Conservation (phyloP, 768 basidiomycete genomes). For the Galerina sulciceps region DNA sequence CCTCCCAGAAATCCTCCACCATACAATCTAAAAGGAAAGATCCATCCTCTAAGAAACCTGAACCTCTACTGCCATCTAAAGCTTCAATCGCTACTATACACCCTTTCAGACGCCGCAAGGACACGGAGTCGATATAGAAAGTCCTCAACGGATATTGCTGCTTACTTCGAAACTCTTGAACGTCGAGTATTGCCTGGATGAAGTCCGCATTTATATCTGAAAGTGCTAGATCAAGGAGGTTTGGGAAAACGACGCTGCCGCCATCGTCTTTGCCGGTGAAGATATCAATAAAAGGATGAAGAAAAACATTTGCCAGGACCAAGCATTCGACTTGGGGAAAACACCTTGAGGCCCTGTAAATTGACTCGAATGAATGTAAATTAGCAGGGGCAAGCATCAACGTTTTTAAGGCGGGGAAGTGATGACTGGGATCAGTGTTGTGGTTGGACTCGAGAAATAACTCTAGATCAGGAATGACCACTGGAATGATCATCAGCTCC, state of each 20-base stretch:
- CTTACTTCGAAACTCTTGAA: neutral
- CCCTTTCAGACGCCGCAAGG: too few relatives aligned
- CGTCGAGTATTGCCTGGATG: neutral
- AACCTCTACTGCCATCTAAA: too few relatives aligned
- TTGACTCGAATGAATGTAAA: too few relatives aligned
- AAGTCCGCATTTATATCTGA: neutral
- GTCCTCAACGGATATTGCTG: neutral
- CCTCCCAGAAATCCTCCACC: conserved; percentile 11
- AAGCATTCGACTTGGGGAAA: neutral
- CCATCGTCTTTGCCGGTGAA: neutral
- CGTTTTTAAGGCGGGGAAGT: neutral
- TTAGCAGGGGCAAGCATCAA: neutral
- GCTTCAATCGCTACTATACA: too few relatives aligned
- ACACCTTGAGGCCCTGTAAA: neutral
- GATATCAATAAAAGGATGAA: neutral
- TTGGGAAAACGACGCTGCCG: neutral
- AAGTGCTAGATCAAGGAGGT: neutral
- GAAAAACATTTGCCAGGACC: neutral
- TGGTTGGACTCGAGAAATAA: neutral
- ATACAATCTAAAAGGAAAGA: neutral
- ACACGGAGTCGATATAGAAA: neutral
- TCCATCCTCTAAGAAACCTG: too few relatives aligned
- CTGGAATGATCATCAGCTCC: conserved; percentile 16
- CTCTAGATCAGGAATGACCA: conserved; percentile 8
- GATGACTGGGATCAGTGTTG: neutral